phyloP scores from a whole-genome alignment of 2,329 filamentous ascomycete species.

The Alternaria alternata region DNA sequence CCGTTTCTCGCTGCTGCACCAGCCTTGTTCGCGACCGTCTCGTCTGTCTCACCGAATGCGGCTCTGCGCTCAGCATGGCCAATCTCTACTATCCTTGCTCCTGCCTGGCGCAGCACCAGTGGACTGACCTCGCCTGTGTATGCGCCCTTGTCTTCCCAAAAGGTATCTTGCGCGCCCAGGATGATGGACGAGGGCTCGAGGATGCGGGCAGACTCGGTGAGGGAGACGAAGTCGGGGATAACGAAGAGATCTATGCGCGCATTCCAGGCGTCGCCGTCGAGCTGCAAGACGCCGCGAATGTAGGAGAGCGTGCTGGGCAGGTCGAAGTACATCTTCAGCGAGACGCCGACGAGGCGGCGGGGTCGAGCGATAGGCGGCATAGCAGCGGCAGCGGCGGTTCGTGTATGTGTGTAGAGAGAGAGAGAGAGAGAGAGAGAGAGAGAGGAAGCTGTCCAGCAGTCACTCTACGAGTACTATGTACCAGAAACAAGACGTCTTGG shows the following conservation, averaged over 20 bases:
- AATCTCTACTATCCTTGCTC: conserved; percentile 76
- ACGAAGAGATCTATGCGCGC: conserved; percentile 74
- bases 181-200: conserved; percentile 63
- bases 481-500: background rate
- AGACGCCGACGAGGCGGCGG: conserved; percentile 74
- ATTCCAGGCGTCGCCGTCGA: conserved; percentile 62
- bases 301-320: conserved; percentile 66
- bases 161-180: conserved; percentile 79
- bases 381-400: background rate
- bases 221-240: conserved; percentile 78
- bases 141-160: conserved; percentile 73
- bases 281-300: conserved; percentile 52
- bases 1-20: conserved; percentile 72
- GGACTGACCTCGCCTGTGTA: conserved; percentile 83
- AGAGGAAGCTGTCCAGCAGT: background rate
- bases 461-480: background rate
- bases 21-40: conserved; percentile 72
- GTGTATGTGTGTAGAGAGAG: background rate
- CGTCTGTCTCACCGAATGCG: conserved; percentile 79
- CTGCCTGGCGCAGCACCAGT: conserved; percentile 69
- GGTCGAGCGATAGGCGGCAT: conserved; percentile 50
- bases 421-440: too few species aligned
- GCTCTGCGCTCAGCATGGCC: conserved; percentile 81
- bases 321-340: conserved; percentile 83
- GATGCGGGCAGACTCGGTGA: conserved; percentile 62